phyloP scores from a whole-genome alignment of 495 filamentous ascomycete genomes.

The Hypoxylon cercidicola region DNA sequence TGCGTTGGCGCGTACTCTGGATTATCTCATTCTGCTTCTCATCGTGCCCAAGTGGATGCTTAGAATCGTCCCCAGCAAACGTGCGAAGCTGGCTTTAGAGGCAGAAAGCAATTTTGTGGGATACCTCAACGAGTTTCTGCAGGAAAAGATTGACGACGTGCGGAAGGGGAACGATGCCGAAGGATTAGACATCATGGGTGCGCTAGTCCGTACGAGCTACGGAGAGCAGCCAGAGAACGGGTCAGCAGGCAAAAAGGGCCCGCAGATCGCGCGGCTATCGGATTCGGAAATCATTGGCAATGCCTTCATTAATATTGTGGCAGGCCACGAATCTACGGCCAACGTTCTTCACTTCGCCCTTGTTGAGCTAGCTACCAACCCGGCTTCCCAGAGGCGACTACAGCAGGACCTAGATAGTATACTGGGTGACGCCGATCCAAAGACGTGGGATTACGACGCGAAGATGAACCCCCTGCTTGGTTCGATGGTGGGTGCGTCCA shows the following conservation, averaged over 20 bases:
- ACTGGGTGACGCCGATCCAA: slow-evolving; percentile 59
- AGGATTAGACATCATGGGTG: slow-evolving; percentile 74
- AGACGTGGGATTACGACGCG: slow-evolving; percentile 71
- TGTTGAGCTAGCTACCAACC: slow-evolving; percentile 68
- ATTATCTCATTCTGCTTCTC: slow-evolving; percentile 65
- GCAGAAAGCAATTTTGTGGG: slow-evolving; percentile 68
- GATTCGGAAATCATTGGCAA: slow-evolving; percentile 75
- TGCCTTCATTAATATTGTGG: slow-evolving; percentile 75
- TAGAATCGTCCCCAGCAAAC: slow-evolving; percentile 62
- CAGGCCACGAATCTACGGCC: slow-evolving; percentile 78
- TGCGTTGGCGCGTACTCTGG: slow-evolving; percentile 61
- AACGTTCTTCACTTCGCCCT: slow-evolving; percentile 72
- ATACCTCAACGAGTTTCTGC: slow-evolving; percentile 72
- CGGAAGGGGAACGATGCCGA: slow-evolving; percentile 52
- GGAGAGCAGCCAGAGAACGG: slow-evolving; percentile 33
- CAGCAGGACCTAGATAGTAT: slow-evolving; percentile 70
- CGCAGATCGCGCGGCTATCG: slow-evolving; percentile 47
- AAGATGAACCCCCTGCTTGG: slow-evolving; percentile 65
- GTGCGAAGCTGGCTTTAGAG: slow-evolving; percentile 56
- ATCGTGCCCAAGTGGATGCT: slow-evolving; percentile 60
- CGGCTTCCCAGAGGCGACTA: slow-evolving; percentile 64
- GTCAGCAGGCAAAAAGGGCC: slow-evolving; percentile 27
- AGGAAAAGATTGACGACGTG: slow-evolving; percentile 63
- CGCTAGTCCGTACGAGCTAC: slow-evolving; percentile 60
- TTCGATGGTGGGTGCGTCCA: slow-evolving; percentile 70